phyloP scores from a whole-genome alignment of 306 rosid genomes.

The Oemleria cerasiformis region DNA sequence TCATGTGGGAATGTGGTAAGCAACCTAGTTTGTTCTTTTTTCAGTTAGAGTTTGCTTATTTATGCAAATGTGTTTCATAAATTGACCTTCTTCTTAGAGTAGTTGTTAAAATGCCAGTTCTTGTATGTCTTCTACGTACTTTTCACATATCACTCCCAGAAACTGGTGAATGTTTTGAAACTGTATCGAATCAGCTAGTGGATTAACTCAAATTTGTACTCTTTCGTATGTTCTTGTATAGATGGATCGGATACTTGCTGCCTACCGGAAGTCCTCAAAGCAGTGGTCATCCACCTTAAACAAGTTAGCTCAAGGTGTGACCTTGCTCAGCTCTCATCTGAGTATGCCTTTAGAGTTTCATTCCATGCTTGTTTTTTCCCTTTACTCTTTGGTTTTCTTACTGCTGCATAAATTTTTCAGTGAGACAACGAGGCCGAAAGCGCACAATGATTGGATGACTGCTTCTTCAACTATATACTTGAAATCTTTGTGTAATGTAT shows the following conservation, averaged over 20 bases:
- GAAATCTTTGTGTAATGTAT: neutral
- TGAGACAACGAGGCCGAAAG: slow-evolving; percentile 87
- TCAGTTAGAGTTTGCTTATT: neutral
- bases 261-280: slow-evolving; percentile 80
- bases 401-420: slow-evolving; percentile 32
- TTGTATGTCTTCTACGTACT: neutral
- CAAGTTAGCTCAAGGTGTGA: slow-evolving; percentile 51
- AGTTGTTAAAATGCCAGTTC: neutral
- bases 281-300: slow-evolving; percentile 81
- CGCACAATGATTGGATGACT: slow-evolving; percentile 90
- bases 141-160: neutral
- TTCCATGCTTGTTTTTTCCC: neutral
- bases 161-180: neutral
- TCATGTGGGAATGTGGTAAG: slow-evolving; percentile 87
- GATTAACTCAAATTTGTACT: neutral
- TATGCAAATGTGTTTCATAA: no score
- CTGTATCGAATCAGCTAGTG: no score
- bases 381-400: neutral
- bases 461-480: neutral
- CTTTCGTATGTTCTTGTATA: slow-evolving; percentile 7
- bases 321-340: slow-evolving; percentile 2
- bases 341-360: neutral
- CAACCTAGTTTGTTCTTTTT: neutral
- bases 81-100: neutral
- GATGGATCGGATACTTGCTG: slow-evolving; percentile 52